Percentiles rank a stretch among this genome's conserved stretches.
Conservation (phyloP, 1,284 basidiomycete genomes). For the Ceratorhiza oryzae-sativae region DNA sequence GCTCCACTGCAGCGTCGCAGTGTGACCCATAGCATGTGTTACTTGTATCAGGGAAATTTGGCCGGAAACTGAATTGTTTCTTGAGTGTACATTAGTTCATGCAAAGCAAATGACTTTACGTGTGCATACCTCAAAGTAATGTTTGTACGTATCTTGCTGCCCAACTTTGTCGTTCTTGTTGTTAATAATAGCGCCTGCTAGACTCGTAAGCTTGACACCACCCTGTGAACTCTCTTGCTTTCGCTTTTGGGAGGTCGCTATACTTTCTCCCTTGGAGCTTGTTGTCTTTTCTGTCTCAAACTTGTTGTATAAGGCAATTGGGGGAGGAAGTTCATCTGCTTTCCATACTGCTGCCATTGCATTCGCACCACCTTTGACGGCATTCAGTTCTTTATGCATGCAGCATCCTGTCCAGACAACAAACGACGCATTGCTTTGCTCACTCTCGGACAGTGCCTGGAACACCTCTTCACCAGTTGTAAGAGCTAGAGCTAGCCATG, state of each 20-base stretch:
- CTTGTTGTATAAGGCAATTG: constrained; percentile 48
- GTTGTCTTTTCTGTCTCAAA: constrained; percentile 37
- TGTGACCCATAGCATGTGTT: constrained; percentile 33
- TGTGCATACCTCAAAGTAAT: constrained; percentile 43
- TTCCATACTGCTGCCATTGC: constrained; percentile 47
- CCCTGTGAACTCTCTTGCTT: constrained; percentile 42
- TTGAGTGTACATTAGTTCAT: not conserved
- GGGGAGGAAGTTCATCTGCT: constrained; percentile 40
- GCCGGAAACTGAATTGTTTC: not conserved
- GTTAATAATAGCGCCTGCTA: constrained; percentile 49
- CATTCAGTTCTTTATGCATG: constrained; percentile 56
- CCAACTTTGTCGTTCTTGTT: constrained; percentile 53
- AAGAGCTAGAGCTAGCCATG: not conserved
- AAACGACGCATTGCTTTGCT: not conserved
- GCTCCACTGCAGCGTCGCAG: constrained; percentile 28
- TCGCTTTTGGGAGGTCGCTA: constrained; percentile 44
- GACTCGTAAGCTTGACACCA: constrained; percentile 47
- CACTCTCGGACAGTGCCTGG: not conserved
- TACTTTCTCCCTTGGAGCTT: constrained; percentile 47
- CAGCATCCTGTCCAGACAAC: constrained; percentile 51
- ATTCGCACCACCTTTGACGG: constrained; percentile 50
- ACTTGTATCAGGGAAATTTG: constrained; percentile 30
- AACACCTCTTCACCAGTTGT: not conserved
- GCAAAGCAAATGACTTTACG: not conserved
- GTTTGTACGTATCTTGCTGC: constrained; percentile 45